Evolutionary conservation across 352 stramenopile genomes (phyloP).

Genomic region (Phytopythium oedochilum): DNA sequence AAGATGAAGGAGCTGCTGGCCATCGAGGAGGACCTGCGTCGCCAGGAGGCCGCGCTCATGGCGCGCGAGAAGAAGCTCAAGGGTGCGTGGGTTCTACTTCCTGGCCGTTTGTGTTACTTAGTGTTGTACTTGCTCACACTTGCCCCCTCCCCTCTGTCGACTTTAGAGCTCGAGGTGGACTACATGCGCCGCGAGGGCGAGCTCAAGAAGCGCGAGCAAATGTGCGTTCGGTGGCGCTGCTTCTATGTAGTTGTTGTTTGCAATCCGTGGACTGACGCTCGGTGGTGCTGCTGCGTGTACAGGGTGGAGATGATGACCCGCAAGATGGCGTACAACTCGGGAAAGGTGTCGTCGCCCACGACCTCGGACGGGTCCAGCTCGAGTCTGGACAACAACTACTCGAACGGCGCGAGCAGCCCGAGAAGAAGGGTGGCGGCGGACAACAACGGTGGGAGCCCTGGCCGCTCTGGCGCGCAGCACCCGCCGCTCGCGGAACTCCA

Average conservation of each 20-base stretch:
- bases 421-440: slow-evolving; percentile 20
- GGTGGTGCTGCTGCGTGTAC: not conserved
- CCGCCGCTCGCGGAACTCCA: slow-evolving; percentile 32
- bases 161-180: slow-evolving; percentile 70
- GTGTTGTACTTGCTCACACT: not conserved
- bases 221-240: slow-evolving; percentile 22
- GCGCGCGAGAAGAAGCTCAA: slow-evolving; percentile 84
- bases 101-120: no score
- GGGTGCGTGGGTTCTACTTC: slow-evolving; percentile 20
- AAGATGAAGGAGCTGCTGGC: slow-evolving; percentile 87
- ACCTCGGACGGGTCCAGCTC: slow-evolving; percentile 77
- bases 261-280: no score
- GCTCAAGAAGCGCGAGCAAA: slow-evolving; percentile 84
- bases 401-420: slow-evolving; percentile 27
- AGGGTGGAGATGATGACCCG: slow-evolving; percentile 78
- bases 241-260: no score
- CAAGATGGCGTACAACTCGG: slow-evolving; percentile 59
- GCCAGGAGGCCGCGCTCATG: slow-evolving; percentile 78
- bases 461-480: slow-evolving; percentile 14
- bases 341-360: slow-evolving; percentile 62
- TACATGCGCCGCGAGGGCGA: slow-evolving; percentile 73
- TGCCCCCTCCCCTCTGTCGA: not conserved
- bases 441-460: slow-evolving; percentile 48
- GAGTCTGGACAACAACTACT: slow-evolving; percentile 68
- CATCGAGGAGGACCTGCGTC: slow-evolving; percentile 83